phyloP scores from a whole-genome alignment of 2,329 filamentous ascomycete species.

The Exutisphaerella laricina region DNA sequence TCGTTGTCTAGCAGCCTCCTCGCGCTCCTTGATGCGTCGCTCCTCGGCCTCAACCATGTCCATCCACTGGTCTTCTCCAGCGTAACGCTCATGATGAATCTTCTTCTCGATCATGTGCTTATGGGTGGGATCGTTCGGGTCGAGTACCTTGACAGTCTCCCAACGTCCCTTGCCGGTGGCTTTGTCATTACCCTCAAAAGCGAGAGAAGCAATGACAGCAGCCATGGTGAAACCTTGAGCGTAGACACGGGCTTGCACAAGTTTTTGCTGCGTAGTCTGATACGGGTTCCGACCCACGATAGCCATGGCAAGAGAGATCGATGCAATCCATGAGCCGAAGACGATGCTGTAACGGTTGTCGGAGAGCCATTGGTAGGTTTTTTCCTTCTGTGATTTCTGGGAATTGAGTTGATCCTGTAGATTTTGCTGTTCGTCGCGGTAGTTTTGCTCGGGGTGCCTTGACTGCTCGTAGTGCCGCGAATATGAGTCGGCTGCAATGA shows the following conservation, averaged over 20 bases:
- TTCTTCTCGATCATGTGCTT: conserved; percentile 80
- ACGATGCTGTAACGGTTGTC: conserved; percentile 85
- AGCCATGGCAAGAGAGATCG: conserved; percentile 68
- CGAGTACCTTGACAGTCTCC: conserved; percentile 76
- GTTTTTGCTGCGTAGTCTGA: conserved; percentile 71
- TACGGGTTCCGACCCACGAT: conserved; percentile 73
- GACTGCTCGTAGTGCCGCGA: conserved; percentile 65
- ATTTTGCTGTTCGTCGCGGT: conserved; percentile 59
- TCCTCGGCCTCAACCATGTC: conserved; percentile 83
- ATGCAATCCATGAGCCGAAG: conserved; percentile 71
- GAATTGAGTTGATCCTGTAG: conserved; percentile 50
- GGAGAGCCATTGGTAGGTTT: conserved; percentile 65
- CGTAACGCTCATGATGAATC: conserved; percentile 80
- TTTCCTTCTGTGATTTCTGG: conserved; percentile 54
- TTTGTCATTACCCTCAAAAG: conserved; percentile 75
- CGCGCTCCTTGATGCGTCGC: conserved; percentile 50
- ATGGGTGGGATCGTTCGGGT: conserved; percentile 76
- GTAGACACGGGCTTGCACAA: conserved; percentile 92
- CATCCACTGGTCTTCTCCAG: conserved; percentile 90
- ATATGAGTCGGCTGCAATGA: conserved; percentile 74
- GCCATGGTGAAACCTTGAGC: conserved; percentile 83
- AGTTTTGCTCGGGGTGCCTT: conserved; percentile 62
- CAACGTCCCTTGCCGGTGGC: conserved; percentile 69
- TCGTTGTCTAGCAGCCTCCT: conserved; percentile 24
- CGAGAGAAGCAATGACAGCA: conserved; percentile 74